Percentiles rank a stretch among this genome's conserved stretches.
Conservation (phyloP, 768 basidiomycete genomes). For the Neoboletus magnificus region DNA sequence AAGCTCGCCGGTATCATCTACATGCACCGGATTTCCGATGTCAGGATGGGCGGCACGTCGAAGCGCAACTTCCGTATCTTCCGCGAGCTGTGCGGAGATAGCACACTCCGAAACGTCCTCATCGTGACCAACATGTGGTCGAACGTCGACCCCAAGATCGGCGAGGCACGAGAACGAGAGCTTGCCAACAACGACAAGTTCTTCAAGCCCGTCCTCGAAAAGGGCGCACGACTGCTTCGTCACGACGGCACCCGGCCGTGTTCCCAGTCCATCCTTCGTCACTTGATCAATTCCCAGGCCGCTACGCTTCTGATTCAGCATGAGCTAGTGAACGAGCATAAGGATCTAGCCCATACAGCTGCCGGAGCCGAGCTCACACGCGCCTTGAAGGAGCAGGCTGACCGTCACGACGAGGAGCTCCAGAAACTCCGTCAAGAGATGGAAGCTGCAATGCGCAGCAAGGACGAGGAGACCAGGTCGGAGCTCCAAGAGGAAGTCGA, state of each 20-base stretch:
- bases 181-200: slow-evolving; percentile 41
- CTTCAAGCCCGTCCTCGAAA: slow-evolving; percentile 51
- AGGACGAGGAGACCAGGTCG: slow-evolving; percentile 44
- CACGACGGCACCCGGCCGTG: slow-evolving; percentile 41
- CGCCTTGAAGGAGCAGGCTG: slow-evolving; percentile 46
- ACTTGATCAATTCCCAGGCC: slow-evolving; percentile 40
- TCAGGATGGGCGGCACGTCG: slow-evolving; percentile 50
- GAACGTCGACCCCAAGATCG: slow-evolving; percentile 37
- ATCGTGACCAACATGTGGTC: slow-evolving; percentile 58
- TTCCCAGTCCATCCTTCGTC: slow-evolving; percentile 40
- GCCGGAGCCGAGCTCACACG: slow-evolving; percentile 52
- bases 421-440: slow-evolving; percentile 45
- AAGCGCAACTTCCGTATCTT: slow-evolving; percentile 51
- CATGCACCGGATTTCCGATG: slow-evolving; percentile 52
- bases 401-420: slow-evolving; percentile 48
- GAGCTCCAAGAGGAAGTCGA: slow-evolving; percentile 45
- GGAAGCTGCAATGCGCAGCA: slow-evolving; percentile 39
- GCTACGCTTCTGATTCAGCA: slow-evolving; percentile 49
- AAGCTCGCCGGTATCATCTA: slow-evolving; percentile 53
- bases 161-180: slow-evolving; percentile 44
- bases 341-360: slow-evolving; percentile 47
- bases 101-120: slow-evolving; percentile 46
- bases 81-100: slow-evolving; percentile 50
- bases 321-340: slow-evolving; percentile 50
- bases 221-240: slow-evolving; percentile 44